Evolutionary conservation across 1,284 basidiomycete species (phyloP).

Genomic region (Rhodotorula sp.): DNA sequence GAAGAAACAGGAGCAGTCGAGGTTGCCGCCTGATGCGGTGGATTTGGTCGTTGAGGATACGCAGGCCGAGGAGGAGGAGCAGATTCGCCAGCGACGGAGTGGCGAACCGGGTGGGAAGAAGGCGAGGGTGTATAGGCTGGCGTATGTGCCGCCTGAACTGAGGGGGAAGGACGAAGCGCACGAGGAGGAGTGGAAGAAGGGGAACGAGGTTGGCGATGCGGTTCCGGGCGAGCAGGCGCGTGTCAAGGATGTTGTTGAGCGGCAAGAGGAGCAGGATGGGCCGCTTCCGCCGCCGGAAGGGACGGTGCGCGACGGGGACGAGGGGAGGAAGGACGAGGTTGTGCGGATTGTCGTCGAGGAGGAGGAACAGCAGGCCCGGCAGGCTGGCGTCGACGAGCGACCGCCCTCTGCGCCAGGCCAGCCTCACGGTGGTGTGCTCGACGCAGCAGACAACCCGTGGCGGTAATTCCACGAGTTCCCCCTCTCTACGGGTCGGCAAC

Average conservation of each 20-base stretch:
- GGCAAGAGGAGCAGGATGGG: conserved; percentile 2
- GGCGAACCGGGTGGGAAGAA: conserved; percentile 30
- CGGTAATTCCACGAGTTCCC: conserved; percentile 6
- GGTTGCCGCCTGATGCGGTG: conserved; percentile 67
- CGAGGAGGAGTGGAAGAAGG: background rate
- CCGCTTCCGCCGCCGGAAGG: conserved; percentile 1
- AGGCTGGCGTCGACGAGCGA: conserved; percentile 15
- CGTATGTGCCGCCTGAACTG: conserved; percentile 13
- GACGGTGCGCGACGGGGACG: background rate
- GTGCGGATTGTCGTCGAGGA: conserved; percentile 22
- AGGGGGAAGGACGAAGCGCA: background rate
- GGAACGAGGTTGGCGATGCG: conserved; percentile 1
- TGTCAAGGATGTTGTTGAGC: conserved; percentile 7
- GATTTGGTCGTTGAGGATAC: conserved; percentile 70
- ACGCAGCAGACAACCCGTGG: conserved; percentile 8
- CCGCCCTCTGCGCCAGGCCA: background rate
- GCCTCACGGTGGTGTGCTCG: background rate
- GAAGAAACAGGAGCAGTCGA: conserved; percentile 24
- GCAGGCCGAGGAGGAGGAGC: conserved; percentile 56
- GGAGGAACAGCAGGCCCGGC: conserved; percentile 1
- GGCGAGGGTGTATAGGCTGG: conserved; percentile 30
- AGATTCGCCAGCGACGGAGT: conserved; percentile 53
- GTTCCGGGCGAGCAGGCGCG: background rate
- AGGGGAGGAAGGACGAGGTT: conserved; percentile 8
- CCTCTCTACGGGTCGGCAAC: too few species aligned